Base-by-base conservation (phyloP, 148 eudicot species). In the Pouteria glomerata region DNA sequence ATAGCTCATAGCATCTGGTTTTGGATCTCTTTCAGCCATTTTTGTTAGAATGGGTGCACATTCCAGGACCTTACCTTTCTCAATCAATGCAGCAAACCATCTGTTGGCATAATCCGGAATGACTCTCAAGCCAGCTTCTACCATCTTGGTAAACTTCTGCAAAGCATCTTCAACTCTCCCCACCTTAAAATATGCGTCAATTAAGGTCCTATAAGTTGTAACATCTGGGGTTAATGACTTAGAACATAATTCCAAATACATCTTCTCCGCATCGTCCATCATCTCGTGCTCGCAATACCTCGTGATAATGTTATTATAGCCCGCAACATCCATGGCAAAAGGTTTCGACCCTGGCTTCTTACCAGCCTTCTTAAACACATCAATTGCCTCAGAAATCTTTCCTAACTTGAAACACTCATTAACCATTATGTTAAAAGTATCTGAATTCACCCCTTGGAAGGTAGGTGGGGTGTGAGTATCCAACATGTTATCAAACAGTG, bases 251-350 rank as follows among this genome's bases (percentile, higher is more conserved):
- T 90, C 90, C 35, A 45, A 72, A 62, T 77, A 86, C 63, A 86
- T 84, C 73, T 81, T 74, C 81, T 85, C 98, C 0, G 98, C 98
- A 66, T 90, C 89, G 51, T 76, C 85, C 80, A 89, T 77, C 97
- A 87, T 88, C 31, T 81, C 93, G 74, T 76, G 75, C 86, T 92
- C 97, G 24, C 84, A 87, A 70, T 87, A 85, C 81, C 85, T 82
- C 6, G 76, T 76, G 39, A 92, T 77, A 50, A 92, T 85, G 42
- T 92, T 92, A 67, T 80, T 92, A 59, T 79, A 92, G 12, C 98
- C 98, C 5, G 90, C 88, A 7, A 90, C 93, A 81, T 92, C 98
- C 98, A 92, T 92, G 2, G 87, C 73, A 82, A 92, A 92, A 50
- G 91, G 96, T 78, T 85, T 88, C 29, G 96, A 87, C 61, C 75